Percentiles rank a stretch among this genome's conserved stretches.
Conservation (phyloP, 2,329 filamentous ascomycete genomes). For the Ilyonectria destructans region DNA sequence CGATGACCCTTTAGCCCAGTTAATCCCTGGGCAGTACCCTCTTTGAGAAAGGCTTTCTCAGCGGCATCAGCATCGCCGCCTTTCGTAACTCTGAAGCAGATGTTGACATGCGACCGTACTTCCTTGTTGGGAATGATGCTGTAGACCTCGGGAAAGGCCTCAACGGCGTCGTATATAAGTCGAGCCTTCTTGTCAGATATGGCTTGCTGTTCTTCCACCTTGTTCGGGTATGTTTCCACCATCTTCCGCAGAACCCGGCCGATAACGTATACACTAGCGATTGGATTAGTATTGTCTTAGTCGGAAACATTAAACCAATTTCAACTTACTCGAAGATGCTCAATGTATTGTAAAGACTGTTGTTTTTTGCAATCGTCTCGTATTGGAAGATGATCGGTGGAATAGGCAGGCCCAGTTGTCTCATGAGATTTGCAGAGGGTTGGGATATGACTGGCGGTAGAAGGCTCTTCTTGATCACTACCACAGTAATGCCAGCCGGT, state of each 20-base stretch:
- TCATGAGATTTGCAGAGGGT: conserved; percentile 78
- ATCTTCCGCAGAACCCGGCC: conserved; percentile 88
- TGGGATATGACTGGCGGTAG: conserved; percentile 78
- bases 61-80: conserved; percentile 75
- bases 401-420: conserved; percentile 82
- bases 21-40: conserved; percentile 78
- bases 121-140: conserved; percentile 82
- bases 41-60: conserved; percentile 86
- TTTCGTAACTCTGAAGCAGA: conserved; percentile 85
- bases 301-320: background rate
- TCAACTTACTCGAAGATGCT: conserved; percentile 85
- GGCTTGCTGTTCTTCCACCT: conserved; percentile 84
- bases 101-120: conserved; percentile 91
- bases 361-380: conserved; percentile 90
- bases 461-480: conserved; percentile 86
- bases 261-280: conserved; percentile 84
- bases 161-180: conserved; percentile 83
- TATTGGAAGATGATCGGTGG: conserved; percentile 89
- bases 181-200: conserved; percentile 82
- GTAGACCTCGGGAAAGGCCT: conserved; percentile 82
- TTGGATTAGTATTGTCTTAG: conserved; percentile 26
- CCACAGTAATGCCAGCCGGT: conserved; percentile 87
- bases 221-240: conserved; percentile 76
- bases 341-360: conserved; percentile 95
- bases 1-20: conserved; percentile 92